Evolutionary conservation across 768 basidiomycete genomes (phyloP), one percentile per base, ranked within the genome.

Genomic region (Termitomyces sp.): DNA sequence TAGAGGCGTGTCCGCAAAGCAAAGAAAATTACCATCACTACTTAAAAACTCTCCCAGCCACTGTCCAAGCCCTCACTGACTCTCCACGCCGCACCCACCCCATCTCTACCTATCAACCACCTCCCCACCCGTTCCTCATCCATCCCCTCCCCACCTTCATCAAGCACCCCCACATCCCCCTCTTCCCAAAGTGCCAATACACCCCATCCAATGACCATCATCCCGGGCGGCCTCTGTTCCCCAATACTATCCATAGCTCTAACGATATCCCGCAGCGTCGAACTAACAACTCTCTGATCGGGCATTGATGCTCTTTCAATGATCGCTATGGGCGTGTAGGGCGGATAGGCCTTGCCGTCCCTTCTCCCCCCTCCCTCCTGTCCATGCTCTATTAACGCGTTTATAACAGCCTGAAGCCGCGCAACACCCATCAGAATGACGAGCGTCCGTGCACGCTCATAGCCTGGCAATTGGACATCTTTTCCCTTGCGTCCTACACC

Each of bases 341-440:
- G 61, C 0, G 96, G 97, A 68, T 93, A 99, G 0, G 78, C 76
- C 10, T 45, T 53, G 28, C 79, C 79, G 30, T 78, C 69, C 42
- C 61, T 43, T 11, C 59, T 42, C 6, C 54, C 56, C 6, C 78
- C 69, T 43, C 65, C 62, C 8, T 47, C 60, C 28, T 50, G 19
- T 6, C 41, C 61, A 2, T 59, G 60, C 21, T 59, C 61, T 32
- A 66, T 61, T 27, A 98, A 76, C 9, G 87, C 81, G 5, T 80
- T 71, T 11, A 97, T 74, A 21, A 98, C 83, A 56, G 86, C 79
- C 7, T 72, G 65, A 4, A 98, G 78, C 25, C 97, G 77, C 17
- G 96, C 97, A 25, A 98, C 92, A 43, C 96, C 94, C 97, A 99
- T 98, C 50, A 98, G 78, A 34, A 98, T 76, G 52, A 94, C 80